Conservation (phyloP, 106 monocot genomes). For the Ottelia alismoides region DNA sequence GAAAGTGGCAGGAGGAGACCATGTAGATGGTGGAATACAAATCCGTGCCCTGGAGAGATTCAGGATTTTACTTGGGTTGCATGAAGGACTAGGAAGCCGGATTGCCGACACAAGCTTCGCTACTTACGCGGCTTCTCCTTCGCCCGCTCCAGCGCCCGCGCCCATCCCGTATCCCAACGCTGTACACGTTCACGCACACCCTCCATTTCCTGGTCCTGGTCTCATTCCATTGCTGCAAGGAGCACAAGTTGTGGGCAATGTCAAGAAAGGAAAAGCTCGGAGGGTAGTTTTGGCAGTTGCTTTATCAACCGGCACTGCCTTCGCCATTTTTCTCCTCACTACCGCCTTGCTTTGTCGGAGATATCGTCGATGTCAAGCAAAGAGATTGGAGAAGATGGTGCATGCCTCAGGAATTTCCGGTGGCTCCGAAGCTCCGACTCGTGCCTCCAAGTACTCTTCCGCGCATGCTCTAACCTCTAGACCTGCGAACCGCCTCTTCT, state of each 20-base stretch:
- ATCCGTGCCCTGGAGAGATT: not conserved
- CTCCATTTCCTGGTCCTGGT: not conserved
- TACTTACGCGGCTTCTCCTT: not conserved
- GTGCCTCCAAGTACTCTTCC: no score
- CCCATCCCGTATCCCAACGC: not conserved
- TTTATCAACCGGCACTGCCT: not conserved
- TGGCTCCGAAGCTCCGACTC: no score
- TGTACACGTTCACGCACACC: not conserved
- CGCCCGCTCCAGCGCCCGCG: not conserved
- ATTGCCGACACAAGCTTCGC: not conserved
- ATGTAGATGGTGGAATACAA: not conserved
- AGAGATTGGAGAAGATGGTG: not conserved
- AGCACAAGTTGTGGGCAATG: not conserved
- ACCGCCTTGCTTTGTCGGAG: not conserved
- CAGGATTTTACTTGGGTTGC: not conserved
- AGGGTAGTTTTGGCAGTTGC: not conserved
- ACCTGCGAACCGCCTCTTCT: no score
- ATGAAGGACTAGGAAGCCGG: not conserved
- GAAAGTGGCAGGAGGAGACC: not conserved
- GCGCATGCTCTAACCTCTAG: no score
- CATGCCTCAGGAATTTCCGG: not conserved
- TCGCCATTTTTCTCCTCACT: not conserved
- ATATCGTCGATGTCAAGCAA: not conserved
- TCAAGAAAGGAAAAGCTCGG: not conserved
- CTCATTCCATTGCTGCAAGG: not conserved